Evolutionary conservation across 495 filamentous ascomycete genomes (phyloP).

Genomic region (Neurospora sp.): DNA sequence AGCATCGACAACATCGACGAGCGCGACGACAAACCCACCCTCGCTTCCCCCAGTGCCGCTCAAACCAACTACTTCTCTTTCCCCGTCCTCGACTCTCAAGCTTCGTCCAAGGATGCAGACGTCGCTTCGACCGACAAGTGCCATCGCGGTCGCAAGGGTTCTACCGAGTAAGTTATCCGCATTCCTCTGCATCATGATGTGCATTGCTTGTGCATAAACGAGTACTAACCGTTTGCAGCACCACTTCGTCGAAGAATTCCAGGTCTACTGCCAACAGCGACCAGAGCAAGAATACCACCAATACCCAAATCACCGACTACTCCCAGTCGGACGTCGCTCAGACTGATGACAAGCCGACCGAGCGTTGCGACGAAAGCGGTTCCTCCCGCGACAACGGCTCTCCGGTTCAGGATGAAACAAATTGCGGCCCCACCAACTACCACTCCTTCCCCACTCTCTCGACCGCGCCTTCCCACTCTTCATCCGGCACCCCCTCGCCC

Average conservation of each 20-base stretch:
- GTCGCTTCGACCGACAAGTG: background rate
- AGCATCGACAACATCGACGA: background rate
- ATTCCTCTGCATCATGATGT: background rate
- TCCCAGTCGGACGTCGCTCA: background rate
- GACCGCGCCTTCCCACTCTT: background rate
- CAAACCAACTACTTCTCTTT: background rate
- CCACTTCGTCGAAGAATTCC: background rate
- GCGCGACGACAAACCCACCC: background rate
- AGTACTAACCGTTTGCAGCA: background rate
- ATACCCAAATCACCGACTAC: background rate
- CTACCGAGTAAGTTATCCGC: background rate
- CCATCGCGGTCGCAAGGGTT: background rate
- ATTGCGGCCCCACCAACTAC: background rate
- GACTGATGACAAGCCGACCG: background rate
- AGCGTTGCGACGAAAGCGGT: background rate
- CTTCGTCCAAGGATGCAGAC: background rate
- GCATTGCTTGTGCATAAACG: background rate
- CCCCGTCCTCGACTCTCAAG: background rate
- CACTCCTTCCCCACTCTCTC: background rate
- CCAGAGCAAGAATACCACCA: background rate
- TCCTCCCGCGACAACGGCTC: background rate
- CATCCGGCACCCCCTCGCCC: background rate
- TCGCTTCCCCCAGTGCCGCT: accelerated
- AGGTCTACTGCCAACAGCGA: background rate
- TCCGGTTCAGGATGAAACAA: accelerated